These are phyloP conservation scores for Boletus rufocinnamomeus DNA, from an alignment of 768 basidiomycete genomes.

Conservation along the genomic window DNA sequence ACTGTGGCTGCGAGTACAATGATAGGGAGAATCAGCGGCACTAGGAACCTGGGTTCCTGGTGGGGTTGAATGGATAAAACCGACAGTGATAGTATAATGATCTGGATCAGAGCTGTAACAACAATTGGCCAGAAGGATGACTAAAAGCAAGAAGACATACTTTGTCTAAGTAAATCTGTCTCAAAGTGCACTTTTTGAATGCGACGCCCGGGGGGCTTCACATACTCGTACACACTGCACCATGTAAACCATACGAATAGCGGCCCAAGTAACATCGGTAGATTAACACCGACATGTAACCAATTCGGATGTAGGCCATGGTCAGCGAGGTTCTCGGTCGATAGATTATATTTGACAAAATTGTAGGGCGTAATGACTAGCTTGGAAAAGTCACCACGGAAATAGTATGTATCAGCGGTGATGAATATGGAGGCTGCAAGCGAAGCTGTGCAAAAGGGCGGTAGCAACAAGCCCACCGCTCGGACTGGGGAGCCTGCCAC, in stretches of 20 bases:
- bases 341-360: slow-evolving; percentile 41
- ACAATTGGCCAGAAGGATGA: background rate
- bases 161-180: slow-evolving; percentile 20
- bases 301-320: slow-evolving; percentile 44
- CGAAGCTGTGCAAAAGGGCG: slow-evolving; percentile 26
- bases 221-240: slow-evolving; percentile 9
- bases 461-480: slow-evolving; percentile 13
- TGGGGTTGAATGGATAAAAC: slow-evolving; percentile 40
- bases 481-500: slow-evolving; percentile 12
- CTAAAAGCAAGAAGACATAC: slow-evolving; percentile 1
- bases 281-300: slow-evolving; percentile 41
- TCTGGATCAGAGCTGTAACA: slow-evolving; percentile 32
- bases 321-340: slow-evolving; percentile 37
- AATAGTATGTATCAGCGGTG: slow-evolving; percentile 37
- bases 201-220: background rate
- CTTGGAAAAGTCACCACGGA: slow-evolving; percentile 23
- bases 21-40: slow-evolving; percentile 37
- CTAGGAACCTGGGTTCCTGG: slow-evolving; percentile 43
- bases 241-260: slow-evolving; percentile 30
- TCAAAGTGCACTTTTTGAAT: slow-evolving; percentile 11
- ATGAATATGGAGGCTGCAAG: slow-evolving; percentile 21
- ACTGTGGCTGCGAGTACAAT: slow-evolving; percentile 33
- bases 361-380: slow-evolving; percentile 40
- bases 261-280: slow-evolving; percentile 43
- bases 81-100: slow-evolving; percentile 31